A percentile compares a stretch with the other conserved stretches of the same genome.
phyloP scores from a whole-genome alignment of 768 basidiomycete genomes.

The Obba rivulosa region DNA sequence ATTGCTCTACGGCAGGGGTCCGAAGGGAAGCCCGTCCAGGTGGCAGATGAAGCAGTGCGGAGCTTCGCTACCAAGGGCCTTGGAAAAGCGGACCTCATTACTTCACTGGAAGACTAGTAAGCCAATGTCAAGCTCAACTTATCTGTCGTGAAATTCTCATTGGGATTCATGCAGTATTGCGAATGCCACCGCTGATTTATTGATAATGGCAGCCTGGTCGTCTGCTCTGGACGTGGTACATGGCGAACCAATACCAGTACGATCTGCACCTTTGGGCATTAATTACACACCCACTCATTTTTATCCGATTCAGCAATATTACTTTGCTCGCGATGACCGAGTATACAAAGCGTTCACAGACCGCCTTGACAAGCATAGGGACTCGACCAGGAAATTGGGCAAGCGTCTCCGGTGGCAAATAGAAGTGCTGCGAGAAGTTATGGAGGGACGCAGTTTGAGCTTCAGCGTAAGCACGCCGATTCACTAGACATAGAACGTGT shows the following conservation, averaged over 20 bases:
- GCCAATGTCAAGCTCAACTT: slow-evolving; percentile 24
- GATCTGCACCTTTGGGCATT: slow-evolving; percentile 17
- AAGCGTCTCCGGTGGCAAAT: slow-evolving; percentile 70
- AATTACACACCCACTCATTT: background rate
- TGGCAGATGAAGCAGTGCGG: slow-evolving; percentile 71
- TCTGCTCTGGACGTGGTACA: slow-evolving; percentile 51
- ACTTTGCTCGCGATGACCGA: slow-evolving; percentile 91
- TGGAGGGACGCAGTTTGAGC: slow-evolving; percentile 63
- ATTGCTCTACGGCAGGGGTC: slow-evolving; percentile 66
- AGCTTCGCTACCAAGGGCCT: slow-evolving; percentile 86
- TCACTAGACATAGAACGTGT: background rate
- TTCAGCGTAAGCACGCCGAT: slow-evolving; percentile 46
- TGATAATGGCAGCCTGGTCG: slow-evolving; percentile 81
- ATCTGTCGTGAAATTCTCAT: background rate
- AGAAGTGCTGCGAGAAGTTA: slow-evolving; percentile 50
- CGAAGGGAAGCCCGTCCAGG: slow-evolving; percentile 67
- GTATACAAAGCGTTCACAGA: slow-evolving; percentile 66
- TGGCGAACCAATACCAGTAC: slow-evolving; percentile 69
- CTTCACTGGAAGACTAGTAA: slow-evolving; percentile 86
- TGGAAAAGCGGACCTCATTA: slow-evolving; percentile 71
- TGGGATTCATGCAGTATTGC: slow-evolving; percentile 49
- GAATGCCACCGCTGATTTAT: slow-evolving; percentile 82
- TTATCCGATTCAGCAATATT: slow-evolving; percentile 75
- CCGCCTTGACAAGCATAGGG: slow-evolving; percentile 30
- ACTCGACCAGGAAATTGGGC: slow-evolving; percentile 42